Evolutionary conservation across 2,329 filamentous ascomycete genomes (phyloP), one percentile per base, ranked within the genome.

Genomic region (Rhynchosporium secalis): DNA sequence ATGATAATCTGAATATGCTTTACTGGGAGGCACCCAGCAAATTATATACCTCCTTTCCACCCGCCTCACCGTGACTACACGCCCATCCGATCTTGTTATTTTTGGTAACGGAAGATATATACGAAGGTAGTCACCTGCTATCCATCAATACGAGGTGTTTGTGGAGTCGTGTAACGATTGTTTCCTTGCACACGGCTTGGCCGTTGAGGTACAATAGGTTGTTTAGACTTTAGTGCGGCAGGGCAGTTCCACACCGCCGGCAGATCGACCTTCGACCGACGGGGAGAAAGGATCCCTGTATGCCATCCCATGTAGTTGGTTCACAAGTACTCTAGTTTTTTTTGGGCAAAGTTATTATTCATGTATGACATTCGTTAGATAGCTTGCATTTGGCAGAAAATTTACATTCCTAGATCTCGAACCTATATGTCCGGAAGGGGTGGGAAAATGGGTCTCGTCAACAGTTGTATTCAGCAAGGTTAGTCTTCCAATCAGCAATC

Each of bases 121-220:
- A 20, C 9, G 33, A 36, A 6, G 33, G 5, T 6, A 40, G 49
- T 54, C 49, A 54, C 33, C 49, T 54, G 49, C 20, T 41, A 36
- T 36, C 33, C 33, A 33, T 54, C 49, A 54, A 54, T 54, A 54
- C 49, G 49, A 54, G 49, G 9, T 26, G 7, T 31, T 28, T 54
- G 49, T 54, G 49, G 49, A 54, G 49, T 54, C 49, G 49, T 54
- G 33, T 36, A 54, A 54, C 49, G 49, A 36, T 28, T 40, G 2
- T 52, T 38, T 15, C 31, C 49, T 26, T n/a, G 15, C 12, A 38
- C 5, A 13, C 3, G 15, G 29, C 49, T 52, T 52, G 33, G 49
- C 49, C 49, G 49, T 38, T 38, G 31, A 52, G 20, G 20, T 20
- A 20, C 20, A 20, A 20, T 20, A 20, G 20, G 20, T 20, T 20